Evolutionary conservation across 805 yeast genomes (phyloP).

Genomic region (Candida verbasci): DNA sequence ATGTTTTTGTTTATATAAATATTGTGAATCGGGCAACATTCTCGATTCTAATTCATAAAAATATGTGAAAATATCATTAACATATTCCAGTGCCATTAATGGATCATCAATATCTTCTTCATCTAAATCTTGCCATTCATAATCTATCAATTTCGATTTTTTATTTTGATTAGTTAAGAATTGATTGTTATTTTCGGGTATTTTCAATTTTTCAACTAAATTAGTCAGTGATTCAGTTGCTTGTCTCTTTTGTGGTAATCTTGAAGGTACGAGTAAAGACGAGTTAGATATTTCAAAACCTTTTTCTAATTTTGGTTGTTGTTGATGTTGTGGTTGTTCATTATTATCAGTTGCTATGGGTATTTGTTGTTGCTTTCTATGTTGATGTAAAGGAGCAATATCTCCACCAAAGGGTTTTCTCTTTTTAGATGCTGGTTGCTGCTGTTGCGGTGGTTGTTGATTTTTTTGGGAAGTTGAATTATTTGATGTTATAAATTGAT

Average conservation of each 20-base stretch:
- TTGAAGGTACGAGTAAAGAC: conserved; percentile 18
- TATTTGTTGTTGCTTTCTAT: conserved; percentile 1
- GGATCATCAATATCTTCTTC: conserved; percentile 66
- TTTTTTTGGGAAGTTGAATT: conserved; percentile 1
- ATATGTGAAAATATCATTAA: conserved; percentile 78
- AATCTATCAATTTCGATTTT: conserved; percentile 37
- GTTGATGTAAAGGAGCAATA: conserved; percentile 24
- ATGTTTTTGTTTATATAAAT: conserved; percentile 58
- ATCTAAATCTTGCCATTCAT: conserved; percentile 71
- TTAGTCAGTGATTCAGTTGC: conserved; percentile 54
- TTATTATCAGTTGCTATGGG: conserved; percentile 7
- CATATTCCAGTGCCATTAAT: conserved; percentile 91
- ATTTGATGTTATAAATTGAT: conserved; percentile 22
- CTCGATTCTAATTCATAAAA: conserved; percentile 66
- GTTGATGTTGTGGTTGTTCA: background rate
- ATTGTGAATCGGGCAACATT: conserved; percentile 71
- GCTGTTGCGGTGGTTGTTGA: too few relatives aligned
- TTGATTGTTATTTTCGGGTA: conserved; percentile 8
- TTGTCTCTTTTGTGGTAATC: conserved; percentile 47
- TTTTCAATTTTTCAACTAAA: conserved; percentile 29
- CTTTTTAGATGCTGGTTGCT: conserved; percentile 6
- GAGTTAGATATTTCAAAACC: too few relatives aligned
- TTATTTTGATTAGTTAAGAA: conserved; percentile 14
- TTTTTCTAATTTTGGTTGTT: conserved; percentile 1
- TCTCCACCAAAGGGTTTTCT: conserved; percentile 36